Evolutionary conservation across 495 filamentous ascomycete genomes (phyloP).

Genomic region (Amniculicola lignicola): DNA sequence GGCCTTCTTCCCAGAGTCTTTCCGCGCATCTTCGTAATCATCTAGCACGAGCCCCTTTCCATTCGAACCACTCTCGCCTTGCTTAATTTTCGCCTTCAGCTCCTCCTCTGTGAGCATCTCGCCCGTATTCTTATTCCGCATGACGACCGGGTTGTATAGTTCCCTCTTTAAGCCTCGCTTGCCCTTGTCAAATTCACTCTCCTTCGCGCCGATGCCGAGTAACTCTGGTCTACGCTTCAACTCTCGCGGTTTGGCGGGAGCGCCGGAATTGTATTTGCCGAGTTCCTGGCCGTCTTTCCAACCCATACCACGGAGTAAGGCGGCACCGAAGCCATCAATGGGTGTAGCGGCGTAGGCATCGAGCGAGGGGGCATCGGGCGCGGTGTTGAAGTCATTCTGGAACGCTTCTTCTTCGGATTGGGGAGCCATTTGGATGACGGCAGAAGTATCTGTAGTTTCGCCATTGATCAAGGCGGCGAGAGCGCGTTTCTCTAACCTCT

Average conservation of each 20-base stretch:
- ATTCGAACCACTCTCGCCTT: slow-evolving; percentile 42
- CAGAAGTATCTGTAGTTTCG: slow-evolving; percentile 53
- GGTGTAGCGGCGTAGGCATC: slow-evolving; percentile 86
- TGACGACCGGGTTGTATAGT: slow-evolving; percentile 63
- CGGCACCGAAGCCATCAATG: slow-evolving; percentile 90
- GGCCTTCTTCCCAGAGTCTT: slow-evolving; percentile 36
- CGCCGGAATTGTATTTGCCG: slow-evolving; percentile 51
- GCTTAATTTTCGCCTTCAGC: slow-evolving; percentile 46
- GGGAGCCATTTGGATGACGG: slow-evolving; percentile 62
- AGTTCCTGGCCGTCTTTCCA: slow-evolving; percentile 83
- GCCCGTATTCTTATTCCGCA: slow-evolving; percentile 65
- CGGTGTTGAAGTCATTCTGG: slow-evolving; percentile 60
- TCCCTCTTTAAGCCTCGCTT: slow-evolving; percentile 52
- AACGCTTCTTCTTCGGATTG: slow-evolving; percentile 63
- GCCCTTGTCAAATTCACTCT: slow-evolving; percentile 70
- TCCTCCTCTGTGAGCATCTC: slow-evolving; percentile 65
- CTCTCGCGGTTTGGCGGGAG: slow-evolving; percentile 44
- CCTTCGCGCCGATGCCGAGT: slow-evolving; percentile 79
- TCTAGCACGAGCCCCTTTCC: background rate
- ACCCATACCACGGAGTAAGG: slow-evolving; percentile 84
- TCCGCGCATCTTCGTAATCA: slow-evolving; percentile 2
- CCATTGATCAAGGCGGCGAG: slow-evolving; percentile 70
- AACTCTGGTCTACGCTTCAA: slow-evolving; percentile 70
- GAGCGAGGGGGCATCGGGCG: slow-evolving; percentile 70
- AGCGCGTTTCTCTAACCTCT: slow-evolving; percentile 54